Evolutionary conservation across 106 monocot genomes (phyloP), one percentile per base, ranked within the genome.

Genomic region (Xerophyta viscosa): DNA sequence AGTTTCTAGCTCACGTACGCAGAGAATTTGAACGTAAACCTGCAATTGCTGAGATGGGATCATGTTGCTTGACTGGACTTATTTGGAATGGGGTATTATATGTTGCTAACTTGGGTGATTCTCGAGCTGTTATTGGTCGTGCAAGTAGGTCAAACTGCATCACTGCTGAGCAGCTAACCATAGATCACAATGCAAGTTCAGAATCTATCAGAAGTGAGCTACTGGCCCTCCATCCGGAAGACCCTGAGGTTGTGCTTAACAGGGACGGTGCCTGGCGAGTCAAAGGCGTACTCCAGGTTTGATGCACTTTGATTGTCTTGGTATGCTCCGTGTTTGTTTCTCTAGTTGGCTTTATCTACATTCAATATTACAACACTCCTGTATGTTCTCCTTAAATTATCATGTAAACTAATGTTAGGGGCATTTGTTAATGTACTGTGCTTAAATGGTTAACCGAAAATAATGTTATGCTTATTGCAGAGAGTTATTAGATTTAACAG

Each of bases 101-200:
- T 47, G 47, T 47, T 47, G 47, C 47, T 47, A 47, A 47, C 47
- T 23, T 47, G n/a, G 47, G 47, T 1, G 47, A 47, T 6, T 47
- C 47, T 23, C 47, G 47, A 21, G 47, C 23, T 20, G 47, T 47
- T 47, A 9, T 47, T 5, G 47, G 47, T 47, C 6, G 47, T 47
- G 21, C 19, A 47, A 9, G 47, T 21, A 47, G 23, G 21, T 20
- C 21, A 23, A 21, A 23, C 19, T 19, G 47, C n/a, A n/a, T 47
- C 23, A 19, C 23, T 19, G 47, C 47, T 47, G 47, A 21, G 21
- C 47, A 47, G 20, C 9, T 47, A 21, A 21, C 47, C 19, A 23
- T 23, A 23, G 47, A 47, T 9, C 47, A 47, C 21, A 47, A 47
- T 47, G 47, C 47, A 47, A 9, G 47, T 20, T 21, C 23, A 21